These are phyloP conservation scores for Aotearoamyces nothofagi DNA, from an alignment of 2,329 filamentous ascomycete species.

Conservation along the genomic window DNA sequence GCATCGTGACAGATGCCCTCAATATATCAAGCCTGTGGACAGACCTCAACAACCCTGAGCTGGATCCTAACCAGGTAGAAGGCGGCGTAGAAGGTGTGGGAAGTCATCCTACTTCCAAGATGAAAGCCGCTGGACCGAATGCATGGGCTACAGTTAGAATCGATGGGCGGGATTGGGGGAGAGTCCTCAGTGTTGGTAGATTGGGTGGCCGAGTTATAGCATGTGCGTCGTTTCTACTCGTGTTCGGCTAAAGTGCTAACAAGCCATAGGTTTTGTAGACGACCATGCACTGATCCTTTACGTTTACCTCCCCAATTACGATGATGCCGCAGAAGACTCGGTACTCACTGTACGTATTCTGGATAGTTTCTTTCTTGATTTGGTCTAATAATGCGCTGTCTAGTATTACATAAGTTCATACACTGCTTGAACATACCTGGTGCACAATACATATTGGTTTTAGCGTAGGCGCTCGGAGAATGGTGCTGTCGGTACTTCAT, in stretches of 20 bases:
- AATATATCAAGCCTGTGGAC: slow-evolving; percentile 78
- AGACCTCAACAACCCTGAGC: slow-evolving; percentile 70
- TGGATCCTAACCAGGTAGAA: slow-evolving; percentile 62
- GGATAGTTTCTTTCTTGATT: background rate
- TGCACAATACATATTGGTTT: too few relatives aligned
- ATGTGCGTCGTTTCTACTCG: slow-evolving; percentile 34
- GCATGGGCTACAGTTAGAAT: slow-evolving; percentile 83
- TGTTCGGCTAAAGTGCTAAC: slow-evolving; percentile 8
- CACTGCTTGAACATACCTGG: slow-evolving; percentile 25
- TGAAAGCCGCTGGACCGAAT: slow-evolving; percentile 62
- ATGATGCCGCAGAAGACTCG: slow-evolving; percentile 52
- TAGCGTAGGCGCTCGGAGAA: too few relatives aligned
- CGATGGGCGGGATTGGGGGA: slow-evolving; percentile 88
- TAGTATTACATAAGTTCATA: slow-evolving; percentile 45
- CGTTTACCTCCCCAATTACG: slow-evolving; percentile 61
- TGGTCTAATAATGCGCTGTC: slow-evolving; percentile 4
- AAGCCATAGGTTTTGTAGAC: slow-evolving; percentile 47
- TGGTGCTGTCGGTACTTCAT: too few relatives aligned
- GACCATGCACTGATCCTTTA: slow-evolving; percentile 72
- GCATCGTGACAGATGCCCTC: slow-evolving; percentile 69
- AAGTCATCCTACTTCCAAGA: slow-evolving; percentile 69
- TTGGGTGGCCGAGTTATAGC: slow-evolving; percentile 86
- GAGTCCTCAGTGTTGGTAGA: slow-evolving; percentile 81
- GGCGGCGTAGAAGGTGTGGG: slow-evolving; percentile 50
- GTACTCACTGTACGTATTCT: slow-evolving; percentile 52